Conservation (phyloP, 345 rosid species). For the Melaleuca quinquenervia region DNA sequence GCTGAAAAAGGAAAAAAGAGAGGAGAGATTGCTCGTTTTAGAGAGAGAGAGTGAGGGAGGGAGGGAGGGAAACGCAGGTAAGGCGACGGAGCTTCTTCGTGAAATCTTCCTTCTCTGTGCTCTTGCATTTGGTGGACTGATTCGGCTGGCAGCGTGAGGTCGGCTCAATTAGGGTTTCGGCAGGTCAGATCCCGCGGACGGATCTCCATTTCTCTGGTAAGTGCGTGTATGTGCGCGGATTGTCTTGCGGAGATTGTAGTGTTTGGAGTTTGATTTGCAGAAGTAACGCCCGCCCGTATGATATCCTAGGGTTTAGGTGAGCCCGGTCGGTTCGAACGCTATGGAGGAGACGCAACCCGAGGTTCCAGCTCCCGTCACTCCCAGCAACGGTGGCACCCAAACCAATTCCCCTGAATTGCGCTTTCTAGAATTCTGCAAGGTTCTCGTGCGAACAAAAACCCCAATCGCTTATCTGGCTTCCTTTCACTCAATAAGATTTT, state of each 20-base stretch:
- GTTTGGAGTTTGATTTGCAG: neutral
- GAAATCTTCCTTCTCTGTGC: neutral
- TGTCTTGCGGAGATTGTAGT: neutral
- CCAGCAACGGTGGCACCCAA: conserved; percentile 7
- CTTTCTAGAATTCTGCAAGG: conserved; percentile 44
- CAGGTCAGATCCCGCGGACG: neutral
- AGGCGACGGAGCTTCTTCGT: neutral
- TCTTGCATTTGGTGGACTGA: neutral
- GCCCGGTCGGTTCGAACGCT: neutral
- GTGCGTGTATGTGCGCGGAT: neutral
- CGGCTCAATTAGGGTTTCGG: neutral
- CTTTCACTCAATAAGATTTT: neutral
- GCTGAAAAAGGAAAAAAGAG: neutral
- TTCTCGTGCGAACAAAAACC: neutral
- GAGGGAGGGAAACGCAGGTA: neutral
- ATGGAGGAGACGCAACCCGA: conserved; percentile 19
- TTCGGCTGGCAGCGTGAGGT: neutral
- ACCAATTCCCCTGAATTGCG: conserved; percentile 20
- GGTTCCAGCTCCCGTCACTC: neutral
- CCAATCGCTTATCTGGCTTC: neutral
- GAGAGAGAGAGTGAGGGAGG: no score
- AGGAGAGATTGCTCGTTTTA: neutral
- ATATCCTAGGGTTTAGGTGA: conserved; percentile 1
- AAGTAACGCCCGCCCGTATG: neutral
- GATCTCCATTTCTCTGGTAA: neutral